Evolutionary conservation across 2,329 filamentous ascomycete genomes (phyloP).

Genomic region (Aotearoamyces nothofagi): DNA sequence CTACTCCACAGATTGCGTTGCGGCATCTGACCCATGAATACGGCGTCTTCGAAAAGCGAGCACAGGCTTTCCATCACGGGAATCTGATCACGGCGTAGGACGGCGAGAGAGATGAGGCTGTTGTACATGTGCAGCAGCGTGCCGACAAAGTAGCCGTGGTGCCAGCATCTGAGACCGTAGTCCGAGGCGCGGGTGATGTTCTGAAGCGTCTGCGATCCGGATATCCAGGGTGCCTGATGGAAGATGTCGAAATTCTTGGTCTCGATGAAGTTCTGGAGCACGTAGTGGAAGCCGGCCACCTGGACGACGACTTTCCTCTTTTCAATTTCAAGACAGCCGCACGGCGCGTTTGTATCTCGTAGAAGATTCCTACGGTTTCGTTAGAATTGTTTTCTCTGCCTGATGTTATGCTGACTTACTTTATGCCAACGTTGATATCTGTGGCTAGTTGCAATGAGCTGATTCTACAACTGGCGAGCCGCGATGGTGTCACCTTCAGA

Average conservation of each 20-base stretch:
- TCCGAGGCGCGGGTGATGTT: not conserved
- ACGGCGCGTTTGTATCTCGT: not conserved
- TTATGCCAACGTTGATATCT: not conserved
- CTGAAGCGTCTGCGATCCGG: not conserved
- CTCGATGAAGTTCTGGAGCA: not conserved
- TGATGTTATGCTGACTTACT: too few relatives aligned
- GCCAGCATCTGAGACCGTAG: not conserved
- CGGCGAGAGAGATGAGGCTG: not conserved
- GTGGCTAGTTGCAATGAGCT: not conserved
- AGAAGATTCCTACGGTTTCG: not conserved
- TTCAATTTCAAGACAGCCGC: not conserved
- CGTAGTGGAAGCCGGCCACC: not conserved
- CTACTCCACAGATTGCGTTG: not conserved
- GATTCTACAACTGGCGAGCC: not conserved
- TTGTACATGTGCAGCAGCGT: not conserved
- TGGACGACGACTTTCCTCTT: not conserved
- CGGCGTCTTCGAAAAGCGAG: not conserved
- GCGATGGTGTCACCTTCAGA: not conserved
- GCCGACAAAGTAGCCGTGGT: conserved; percentile 1
- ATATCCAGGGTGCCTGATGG: conserved; percentile 1
- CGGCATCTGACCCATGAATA: not conserved
- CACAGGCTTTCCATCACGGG: not conserved
- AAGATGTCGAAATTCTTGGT: not conserved
- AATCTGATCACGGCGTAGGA: not conserved
- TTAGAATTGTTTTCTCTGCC: too few relatives aligned